Evolutionary conservation across 1,284 basidiomycete genomes (phyloP).

Genomic region (Marasmius fiardii): DNA sequence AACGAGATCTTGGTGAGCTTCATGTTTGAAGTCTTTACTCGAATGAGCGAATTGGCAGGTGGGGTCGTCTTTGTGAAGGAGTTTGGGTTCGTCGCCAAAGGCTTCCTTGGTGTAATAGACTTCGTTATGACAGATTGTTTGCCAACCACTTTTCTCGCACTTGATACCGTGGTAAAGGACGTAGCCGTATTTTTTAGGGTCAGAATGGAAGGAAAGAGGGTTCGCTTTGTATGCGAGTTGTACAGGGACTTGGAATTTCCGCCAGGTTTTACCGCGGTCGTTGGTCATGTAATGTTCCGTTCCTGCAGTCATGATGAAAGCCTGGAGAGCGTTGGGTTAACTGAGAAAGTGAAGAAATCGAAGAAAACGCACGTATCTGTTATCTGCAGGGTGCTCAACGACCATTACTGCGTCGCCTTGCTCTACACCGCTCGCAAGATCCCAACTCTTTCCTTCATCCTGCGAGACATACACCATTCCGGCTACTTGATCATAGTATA

Average conservation of each 20-base stretch:
- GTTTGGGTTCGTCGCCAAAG: constrained; percentile 58
- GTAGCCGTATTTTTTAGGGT: constrained; percentile 60
- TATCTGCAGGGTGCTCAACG: constrained; percentile 86
- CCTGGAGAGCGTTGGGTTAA: constrained; percentile 39
- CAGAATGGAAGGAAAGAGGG: constrained; percentile 85
- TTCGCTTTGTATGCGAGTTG: constrained; percentile 54
- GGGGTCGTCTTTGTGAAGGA: constrained; percentile 67
- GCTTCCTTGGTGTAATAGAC: constrained; percentile 86
- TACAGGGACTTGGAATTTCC: constrained; percentile 68
- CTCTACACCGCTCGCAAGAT: constrained; percentile 57
- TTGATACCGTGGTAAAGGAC: constrained; percentile 83
- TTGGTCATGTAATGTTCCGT: constrained; percentile 82
- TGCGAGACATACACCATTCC: constrained; percentile 76
- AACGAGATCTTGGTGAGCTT: constrained; percentile 69
- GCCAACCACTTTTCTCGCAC: constrained; percentile 66
- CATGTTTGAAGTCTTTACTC: constrained; percentile 72
- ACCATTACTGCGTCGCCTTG: constrained; percentile 67
- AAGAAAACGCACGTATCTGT: constrained; percentile 54
- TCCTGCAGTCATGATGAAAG: constrained; percentile 75
- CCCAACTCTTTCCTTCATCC: constrained; percentile 92
- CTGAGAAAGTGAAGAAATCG: neutral
- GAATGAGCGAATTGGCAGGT: constrained; percentile 87
- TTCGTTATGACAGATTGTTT: constrained; percentile 74
- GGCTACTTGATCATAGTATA: constrained; percentile 78
- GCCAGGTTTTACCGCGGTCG: constrained; percentile 85